These are phyloP conservation scores for Coemansia sp. DNA, from an alignment of 192 early-diverging fungal species.

Conservation along the genomic window DNA sequence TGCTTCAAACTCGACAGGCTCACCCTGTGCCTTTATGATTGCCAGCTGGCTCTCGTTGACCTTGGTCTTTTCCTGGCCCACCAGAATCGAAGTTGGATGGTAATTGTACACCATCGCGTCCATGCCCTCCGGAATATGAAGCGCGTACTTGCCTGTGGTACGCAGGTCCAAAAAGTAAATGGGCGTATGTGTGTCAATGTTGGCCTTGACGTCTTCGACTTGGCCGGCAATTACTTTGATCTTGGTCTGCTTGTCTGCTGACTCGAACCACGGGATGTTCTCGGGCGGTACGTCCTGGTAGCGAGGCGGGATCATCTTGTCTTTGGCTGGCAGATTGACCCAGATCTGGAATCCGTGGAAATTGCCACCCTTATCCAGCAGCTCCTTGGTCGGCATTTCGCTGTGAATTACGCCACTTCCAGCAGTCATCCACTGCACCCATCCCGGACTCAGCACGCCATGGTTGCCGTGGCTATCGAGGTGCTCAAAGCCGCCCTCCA, in stretches of 20 bases:
- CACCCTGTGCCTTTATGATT: slow-evolving; percentile 34
- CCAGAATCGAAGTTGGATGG: slow-evolving; percentile 22
- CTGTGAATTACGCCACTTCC: slow-evolving; percentile 72
- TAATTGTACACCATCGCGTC: slow-evolving; percentile 51
- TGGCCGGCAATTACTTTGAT: slow-evolving; percentile 91
- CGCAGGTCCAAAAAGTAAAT: slow-evolving; percentile 77
- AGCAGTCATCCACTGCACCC: slow-evolving; percentile 79
- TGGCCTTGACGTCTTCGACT: slow-evolving; percentile 64
- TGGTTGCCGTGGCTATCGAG: slow-evolving; percentile 75
- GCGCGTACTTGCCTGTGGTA: slow-evolving; percentile 55
- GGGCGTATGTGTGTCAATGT: slow-evolving; percentile 73
- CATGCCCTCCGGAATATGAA: slow-evolving; percentile 54
- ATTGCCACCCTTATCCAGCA: slow-evolving; percentile 42
- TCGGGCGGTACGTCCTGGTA: slow-evolving; percentile 70
- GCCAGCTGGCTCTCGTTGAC: slow-evolving; percentile 42
- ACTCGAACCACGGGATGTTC: slow-evolving; percentile 62
- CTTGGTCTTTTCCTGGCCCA: slow-evolving; percentile 46
- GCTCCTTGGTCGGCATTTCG: slow-evolving; percentile 63
- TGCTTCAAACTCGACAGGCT: slow-evolving; percentile 38
- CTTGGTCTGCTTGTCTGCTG: slow-evolving; percentile 34
- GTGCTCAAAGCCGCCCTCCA: slow-evolving; percentile 67
- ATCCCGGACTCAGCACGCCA: slow-evolving; percentile 65
- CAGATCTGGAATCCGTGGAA: slow-evolving; percentile 67
- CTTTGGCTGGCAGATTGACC: slow-evolving; percentile 71
- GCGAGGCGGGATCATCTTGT: slow-evolving; percentile 67